These are phyloP conservation scores for sunflower (Helianthus annuus) DNA, from an alignment of 129 eudicot species.

Conservation along the genomic window DNA sequence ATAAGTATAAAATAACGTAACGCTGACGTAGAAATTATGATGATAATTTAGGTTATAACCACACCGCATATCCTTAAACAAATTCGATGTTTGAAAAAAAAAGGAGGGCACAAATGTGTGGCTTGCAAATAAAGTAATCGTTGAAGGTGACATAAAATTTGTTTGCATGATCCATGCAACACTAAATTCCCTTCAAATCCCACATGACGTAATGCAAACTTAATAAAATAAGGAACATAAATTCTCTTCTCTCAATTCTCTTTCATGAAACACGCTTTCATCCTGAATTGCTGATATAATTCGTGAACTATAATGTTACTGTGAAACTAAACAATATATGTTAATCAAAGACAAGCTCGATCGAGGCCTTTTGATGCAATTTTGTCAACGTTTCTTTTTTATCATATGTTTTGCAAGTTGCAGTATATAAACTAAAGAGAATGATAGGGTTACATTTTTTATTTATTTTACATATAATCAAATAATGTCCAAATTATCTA, in stretches of 20 bases:
- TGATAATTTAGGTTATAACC: too few species aligned
- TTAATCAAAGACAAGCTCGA: background rate
- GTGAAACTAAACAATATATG: background rate
- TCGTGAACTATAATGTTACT: background rate
- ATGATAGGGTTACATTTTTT: background rate
- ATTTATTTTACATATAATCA: background rate
- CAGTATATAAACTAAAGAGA: background rate
- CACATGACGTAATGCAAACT: conserved; percentile 30
- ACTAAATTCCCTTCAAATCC: conserved; percentile 14
- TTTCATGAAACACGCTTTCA: conserved; percentile 28
- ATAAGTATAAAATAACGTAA: too few species aligned
- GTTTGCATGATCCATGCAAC: conserved; percentile 51
- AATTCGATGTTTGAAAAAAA: too few species aligned
- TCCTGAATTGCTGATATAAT: background rate
- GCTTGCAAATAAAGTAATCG: conserved; percentile 26
- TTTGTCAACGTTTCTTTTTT: conserved; percentile 17
- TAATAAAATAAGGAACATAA: background rate
- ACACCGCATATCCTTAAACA: too few species aligned
- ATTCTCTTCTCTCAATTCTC: conserved; percentile 12
- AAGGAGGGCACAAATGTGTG: conserved; percentile 10
- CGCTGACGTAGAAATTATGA: too few species aligned
- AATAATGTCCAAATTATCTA: background rate
- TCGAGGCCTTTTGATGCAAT: background rate
- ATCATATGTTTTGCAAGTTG: conserved; percentile 7
- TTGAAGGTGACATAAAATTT: conserved; percentile 31